Percentiles rank a stretch among this genome's conserved stretches.
Conservation (phyloP, 495 filamentous ascomycete species). For the Aspergillus diversus region DNA sequence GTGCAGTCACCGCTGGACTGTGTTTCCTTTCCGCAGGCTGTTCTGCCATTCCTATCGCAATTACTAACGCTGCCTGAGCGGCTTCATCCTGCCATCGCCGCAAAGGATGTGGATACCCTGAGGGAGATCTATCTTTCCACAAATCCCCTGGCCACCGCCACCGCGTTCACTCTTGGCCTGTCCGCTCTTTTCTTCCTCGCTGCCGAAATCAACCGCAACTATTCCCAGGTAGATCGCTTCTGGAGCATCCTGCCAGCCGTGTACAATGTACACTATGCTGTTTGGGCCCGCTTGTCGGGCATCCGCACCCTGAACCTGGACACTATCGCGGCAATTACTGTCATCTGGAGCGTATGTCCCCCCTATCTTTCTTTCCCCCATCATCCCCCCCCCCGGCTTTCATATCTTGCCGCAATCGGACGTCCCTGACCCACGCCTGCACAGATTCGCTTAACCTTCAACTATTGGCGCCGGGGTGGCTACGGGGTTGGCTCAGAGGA, state of each 20-base stretch:
- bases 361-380: not conserved
- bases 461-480: slow-evolving; percentile 96
- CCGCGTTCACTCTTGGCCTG: slow-evolving; percentile 70
- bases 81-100: slow-evolving; percentile 52
- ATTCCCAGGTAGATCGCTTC: slow-evolving; percentile 87
- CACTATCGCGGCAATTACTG: slow-evolving; percentile 69
- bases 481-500: slow-evolving; percentile 88
- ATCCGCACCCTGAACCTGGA: slow-evolving; percentile 75
- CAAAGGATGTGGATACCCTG: slow-evolving; percentile 57
- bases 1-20: slow-evolving; percentile 71
- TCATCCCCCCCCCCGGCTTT: not conserved
- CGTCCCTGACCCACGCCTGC: not conserved
- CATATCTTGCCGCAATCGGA: not conserved
- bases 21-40: slow-evolving; percentile 69
- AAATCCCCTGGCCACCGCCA: slow-evolving; percentile 81
- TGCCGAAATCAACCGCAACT: slow-evolving; percentile 87
- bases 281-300: slow-evolving; percentile 75
- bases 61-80: slow-evolving; percentile 70
- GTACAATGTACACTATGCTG: slow-evolving; percentile 84
- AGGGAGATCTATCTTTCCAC: slow-evolving; percentile 77
- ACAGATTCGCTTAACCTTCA: slow-evolving; percentile 82
- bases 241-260: slow-evolving; percentile 90
- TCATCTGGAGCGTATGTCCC: slow-evolving; percentile 77
- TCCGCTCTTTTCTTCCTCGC: slow-evolving; percentile 69
- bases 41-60: slow-evolving; percentile 78